Base-by-base conservation (phyloP, 345 rosid genomes). In the Excoecaria agallocha region DNA sequence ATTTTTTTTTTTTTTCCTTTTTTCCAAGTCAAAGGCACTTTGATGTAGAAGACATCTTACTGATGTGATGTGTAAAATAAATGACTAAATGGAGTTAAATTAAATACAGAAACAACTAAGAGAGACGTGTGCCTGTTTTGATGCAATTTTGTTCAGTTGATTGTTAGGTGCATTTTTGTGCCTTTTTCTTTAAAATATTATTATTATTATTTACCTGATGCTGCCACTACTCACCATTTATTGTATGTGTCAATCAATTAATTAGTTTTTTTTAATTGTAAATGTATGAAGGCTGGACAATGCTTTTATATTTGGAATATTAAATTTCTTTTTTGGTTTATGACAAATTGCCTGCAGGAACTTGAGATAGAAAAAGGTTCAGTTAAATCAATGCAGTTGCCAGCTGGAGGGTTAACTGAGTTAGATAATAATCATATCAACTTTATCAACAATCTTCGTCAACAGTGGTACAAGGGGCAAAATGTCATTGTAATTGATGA, bases 401-500 rank as follows among this genome's bases (percentile, higher is more conserved):
- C 78, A 6, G 80, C 73, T 69, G 72, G 79, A 76, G 41, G 69
- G 72, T 66, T 52, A 37, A 55, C 71, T 64, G 78, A 37, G 17
- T 59, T 56, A 13, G 76, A 77, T 38, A 35, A 54, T 62, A 67
- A 66, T 71, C 65, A 51, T 72, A 73, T 65, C 49, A 80, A 82
- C 48, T 71, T 73, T 56, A 56, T 73, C 71, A 75, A 75, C 62
- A 77, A 59, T 79, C 83, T 84, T 50, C 77, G 65, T 11, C 81
- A 67, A 10, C 56, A 30, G 56, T 84, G 84, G 84, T 64, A 52
- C 60, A 82, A 60, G 70, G 67, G 75, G 50, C 82, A 75, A 20
- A 85, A 76, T 82, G 82, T 78, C 72, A 62, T 84, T 75, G 67
- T 87, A n/a, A 58, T 76, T 49, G 86, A 87, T 81, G 89, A 85